Conservation (phyloP, 2,329 filamentous ascomycete genomes). For the Pseudogymnoascus sp. region DNA sequence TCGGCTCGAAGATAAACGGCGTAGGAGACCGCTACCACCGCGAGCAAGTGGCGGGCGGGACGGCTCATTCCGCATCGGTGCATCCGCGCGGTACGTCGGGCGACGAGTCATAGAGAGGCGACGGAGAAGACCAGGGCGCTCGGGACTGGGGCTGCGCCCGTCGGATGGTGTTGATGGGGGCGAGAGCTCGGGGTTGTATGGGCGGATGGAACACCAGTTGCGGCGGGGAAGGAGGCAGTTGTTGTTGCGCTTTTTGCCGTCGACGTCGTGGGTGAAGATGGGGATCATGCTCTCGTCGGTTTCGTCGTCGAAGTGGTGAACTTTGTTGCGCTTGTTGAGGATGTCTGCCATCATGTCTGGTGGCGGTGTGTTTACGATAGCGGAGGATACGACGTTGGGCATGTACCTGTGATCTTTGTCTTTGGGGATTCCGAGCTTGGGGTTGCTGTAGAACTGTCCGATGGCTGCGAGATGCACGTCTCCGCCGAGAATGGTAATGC, state of each 20-base stretch:
- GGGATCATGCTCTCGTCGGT: constrained; percentile 97
- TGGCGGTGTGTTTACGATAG: constrained; percentile 86
- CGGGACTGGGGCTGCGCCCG: constrained; percentile 33
- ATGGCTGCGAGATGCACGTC: constrained; percentile 90
- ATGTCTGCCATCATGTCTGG: constrained; percentile 83
- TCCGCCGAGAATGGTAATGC: constrained; percentile 84
- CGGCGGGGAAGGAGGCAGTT: constrained; percentile 78
- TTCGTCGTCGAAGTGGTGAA: constrained; percentile 61
- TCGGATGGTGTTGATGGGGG: constrained; percentile 59
- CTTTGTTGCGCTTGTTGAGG: constrained; percentile 85
- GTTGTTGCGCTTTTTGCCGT: constrained; percentile 84
- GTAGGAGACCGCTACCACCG: constrained; percentile 7
- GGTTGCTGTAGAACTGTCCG: constrained; percentile 90
- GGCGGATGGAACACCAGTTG: constrained; percentile 90
- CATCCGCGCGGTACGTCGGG: constrained; percentile 24
- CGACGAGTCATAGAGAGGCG: constrained; percentile 26
- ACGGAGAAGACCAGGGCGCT: constrained; percentile 23
- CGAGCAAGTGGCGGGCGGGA: not conserved
- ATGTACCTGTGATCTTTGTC: constrained; percentile 94
- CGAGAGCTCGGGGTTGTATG: constrained; percentile 70
- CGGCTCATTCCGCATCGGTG: not conserved
- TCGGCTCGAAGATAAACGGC: constrained; percentile 10
- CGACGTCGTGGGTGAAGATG: constrained; percentile 80
- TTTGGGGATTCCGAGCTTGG: constrained; percentile 69
- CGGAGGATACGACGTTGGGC: constrained; percentile 88